Percentiles rank a stretch among this genome's conserved stretches.
phyloP scores from a whole-genome alignment of 2,329 filamentous ascomycete genomes.

The Fusarium continuum region DNA sequence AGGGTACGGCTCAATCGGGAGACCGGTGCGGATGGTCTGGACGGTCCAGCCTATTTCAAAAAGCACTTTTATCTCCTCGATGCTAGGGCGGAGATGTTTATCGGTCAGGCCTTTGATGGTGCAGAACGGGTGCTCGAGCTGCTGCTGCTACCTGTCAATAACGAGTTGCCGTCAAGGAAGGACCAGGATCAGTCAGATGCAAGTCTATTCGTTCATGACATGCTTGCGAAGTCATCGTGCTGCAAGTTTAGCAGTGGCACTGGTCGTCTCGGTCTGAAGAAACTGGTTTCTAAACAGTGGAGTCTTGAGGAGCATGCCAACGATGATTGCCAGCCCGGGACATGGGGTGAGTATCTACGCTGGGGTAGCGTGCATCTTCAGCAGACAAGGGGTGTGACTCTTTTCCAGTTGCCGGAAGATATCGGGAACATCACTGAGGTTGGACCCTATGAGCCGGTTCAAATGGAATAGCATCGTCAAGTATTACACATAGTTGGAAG shows the following conservation, averaged over 20 bases:
- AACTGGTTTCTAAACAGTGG: not conserved
- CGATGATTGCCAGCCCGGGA: not conserved
- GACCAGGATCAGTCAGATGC: not conserved
- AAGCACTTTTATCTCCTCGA: not conserved
- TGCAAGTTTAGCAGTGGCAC: too few species aligned
- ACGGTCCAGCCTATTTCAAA: not conserved
- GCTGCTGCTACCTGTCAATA: not conserved
- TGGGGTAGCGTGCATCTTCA: not conserved
- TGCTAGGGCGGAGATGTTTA: not conserved
- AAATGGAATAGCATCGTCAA: too few species aligned
- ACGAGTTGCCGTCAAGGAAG: not conserved
- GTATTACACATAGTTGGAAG: too few species aligned
- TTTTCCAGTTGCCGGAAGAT: too few species aligned
- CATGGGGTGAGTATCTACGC: not conserved
- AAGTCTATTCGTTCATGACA: not conserved
- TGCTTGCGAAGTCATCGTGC: not conserved
- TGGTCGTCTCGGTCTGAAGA: too few species aligned
- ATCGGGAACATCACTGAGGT: too few species aligned
- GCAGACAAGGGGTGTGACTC: too few species aligned
- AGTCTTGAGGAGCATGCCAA: not conserved
- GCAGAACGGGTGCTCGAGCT: not conserved
- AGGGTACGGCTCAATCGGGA: not conserved
- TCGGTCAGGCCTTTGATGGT: not conserved
- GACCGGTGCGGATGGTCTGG: not conserved
- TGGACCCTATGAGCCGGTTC: too few species aligned